These are phyloP conservation scores for Hygrophila difformis DNA, from an alignment of 257 asterid genomes.

Conservation along the genomic window DNA sequence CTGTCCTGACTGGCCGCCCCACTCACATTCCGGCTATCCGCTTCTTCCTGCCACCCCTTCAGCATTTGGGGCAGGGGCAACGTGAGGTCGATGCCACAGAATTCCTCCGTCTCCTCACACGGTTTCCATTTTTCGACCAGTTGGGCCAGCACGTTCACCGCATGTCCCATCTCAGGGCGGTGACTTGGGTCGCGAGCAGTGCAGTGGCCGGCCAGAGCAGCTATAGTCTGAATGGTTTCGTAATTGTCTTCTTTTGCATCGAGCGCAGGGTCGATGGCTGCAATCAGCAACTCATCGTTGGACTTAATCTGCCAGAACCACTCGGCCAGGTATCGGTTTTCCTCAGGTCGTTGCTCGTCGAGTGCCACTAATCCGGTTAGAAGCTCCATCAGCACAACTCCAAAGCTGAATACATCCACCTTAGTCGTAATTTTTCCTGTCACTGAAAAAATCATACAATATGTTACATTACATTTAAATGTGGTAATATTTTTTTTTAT, in stretches of 20 bases:
- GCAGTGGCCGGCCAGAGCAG: conserved; percentile 72
- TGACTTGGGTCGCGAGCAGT: conserved; percentile 62
- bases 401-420: conserved; percentile 80
- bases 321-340: conserved; percentile 58
- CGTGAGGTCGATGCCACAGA: conserved; percentile 23
- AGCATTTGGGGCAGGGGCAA: conserved; percentile 57
- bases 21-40: conserved; percentile 23
- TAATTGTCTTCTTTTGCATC: conserved; percentile 32
- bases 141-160: conserved; percentile 44
- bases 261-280: conserved; percentile 52
- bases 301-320: conserved; percentile 63
- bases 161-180: conserved; percentile 81
- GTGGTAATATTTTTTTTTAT: no score
- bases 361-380: conserved; percentile 64
- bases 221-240: conserved; percentile 35
- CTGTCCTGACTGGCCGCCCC: conserved; percentile 46
- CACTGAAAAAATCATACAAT: conserved; percentile 21
- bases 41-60: conserved; percentile 65
- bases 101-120: conserved; percentile 27
- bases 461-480: no score
- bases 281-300: conserved; percentile 30
- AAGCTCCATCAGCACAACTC: conserved; percentile 71
- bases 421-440: conserved; percentile 75
- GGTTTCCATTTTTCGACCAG: conserved; percentile 64
- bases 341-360: conserved; percentile 62